These are phyloP conservation scores for Tubosaeta sp. DNA, from an alignment of 768 basidiomycete genomes.

Conservation along the genomic window DNA sequence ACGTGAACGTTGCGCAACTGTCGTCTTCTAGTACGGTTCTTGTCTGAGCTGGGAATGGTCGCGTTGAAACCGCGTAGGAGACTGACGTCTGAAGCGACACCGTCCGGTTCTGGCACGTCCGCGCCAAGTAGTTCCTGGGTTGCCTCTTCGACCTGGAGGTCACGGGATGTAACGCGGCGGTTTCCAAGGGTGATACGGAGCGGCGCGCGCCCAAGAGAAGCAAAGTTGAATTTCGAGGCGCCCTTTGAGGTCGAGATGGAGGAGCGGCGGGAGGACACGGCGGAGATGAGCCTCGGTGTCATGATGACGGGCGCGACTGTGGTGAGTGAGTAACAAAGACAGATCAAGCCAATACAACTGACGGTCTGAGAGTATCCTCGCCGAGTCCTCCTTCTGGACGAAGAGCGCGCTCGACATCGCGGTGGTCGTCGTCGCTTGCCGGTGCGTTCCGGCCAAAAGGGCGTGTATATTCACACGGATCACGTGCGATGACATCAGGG, in stretches of 20 bases:
- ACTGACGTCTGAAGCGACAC: constrained; percentile 69
- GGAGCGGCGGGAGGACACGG: constrained; percentile 52
- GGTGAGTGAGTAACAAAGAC: constrained; percentile 5
- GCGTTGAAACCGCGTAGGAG: constrained; percentile 91
- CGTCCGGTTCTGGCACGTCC: constrained; percentile 71
- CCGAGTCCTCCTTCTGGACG: constrained; percentile 65
- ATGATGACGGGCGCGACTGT: constrained; percentile 85
- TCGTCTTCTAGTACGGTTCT: constrained; percentile 68
- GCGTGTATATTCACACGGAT: constrained; percentile 7
- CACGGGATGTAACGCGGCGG: constrained; percentile 73
- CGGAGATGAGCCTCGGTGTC: constrained; percentile 79
- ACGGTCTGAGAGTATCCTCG: constrained; percentile 74
- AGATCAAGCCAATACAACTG: constrained; percentile 24
- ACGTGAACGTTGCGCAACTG: constrained; percentile 78
- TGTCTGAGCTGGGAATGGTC: constrained; percentile 87
- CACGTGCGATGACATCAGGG: constrained; percentile 26
- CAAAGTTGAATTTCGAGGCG: constrained; percentile 57
- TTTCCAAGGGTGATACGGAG: constrained; percentile 60
- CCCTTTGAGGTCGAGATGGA: constrained; percentile 21
- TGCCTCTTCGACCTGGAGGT: constrained; percentile 80
- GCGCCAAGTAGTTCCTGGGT: constrained; percentile 68
- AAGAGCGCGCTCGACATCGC: constrained; percentile 66
- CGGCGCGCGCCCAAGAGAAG: constrained; percentile 75
- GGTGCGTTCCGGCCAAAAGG: not conserved
- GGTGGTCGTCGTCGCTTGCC: not conserved